These are phyloP conservation scores for Solanum chilense DNA, from an alignment of 257 asterid genomes.

Conservation along the genomic window DNA sequence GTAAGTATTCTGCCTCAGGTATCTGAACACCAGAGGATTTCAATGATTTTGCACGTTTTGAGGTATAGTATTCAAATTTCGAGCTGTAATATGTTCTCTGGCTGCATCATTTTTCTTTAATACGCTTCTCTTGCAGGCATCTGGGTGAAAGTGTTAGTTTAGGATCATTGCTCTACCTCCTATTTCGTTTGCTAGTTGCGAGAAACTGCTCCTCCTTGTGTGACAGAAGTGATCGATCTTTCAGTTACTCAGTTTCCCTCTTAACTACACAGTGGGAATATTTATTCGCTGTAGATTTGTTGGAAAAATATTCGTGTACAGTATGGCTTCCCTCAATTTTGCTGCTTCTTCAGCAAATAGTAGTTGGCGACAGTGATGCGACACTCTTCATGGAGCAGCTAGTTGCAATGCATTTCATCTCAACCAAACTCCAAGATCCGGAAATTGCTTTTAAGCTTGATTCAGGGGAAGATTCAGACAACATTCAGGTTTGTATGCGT, in stretches of 20 bases:
- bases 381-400: slow-evolving; percentile 39
- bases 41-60: slow-evolving; percentile 51
- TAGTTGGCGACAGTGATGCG: slow-evolving; percentile 22
- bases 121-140: slow-evolving; percentile 47
- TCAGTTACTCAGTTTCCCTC: slow-evolving; percentile 21
- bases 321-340: slow-evolving; percentile 77
- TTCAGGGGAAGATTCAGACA: slow-evolving; percentile 40
- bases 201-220: slow-evolving; percentile 24
- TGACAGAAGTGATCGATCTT: slow-evolving; percentile 23
- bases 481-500: slow-evolving; percentile 49
- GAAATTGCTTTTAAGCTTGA: slow-evolving; percentile 63
- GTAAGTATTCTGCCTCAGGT: slow-evolving; percentile 68
- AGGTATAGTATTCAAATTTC: slow-evolving; percentile 32
- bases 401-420: slow-evolving; percentile 48
- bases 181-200: slow-evolving; percentile 53
- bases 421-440: slow-evolving; percentile 76
- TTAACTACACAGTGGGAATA: slow-evolving; percentile 69
- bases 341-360: slow-evolving; percentile 46
- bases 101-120: slow-evolving; percentile 17
- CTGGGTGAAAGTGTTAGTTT: slow-evolving; percentile 70
- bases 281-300: slow-evolving; percentile 49
- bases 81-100: neutral
- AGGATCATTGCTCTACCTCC: slow-evolving; percentile 67
- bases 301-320: slow-evolving; percentile 67
- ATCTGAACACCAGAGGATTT: slow-evolving; percentile 56